Evolutionary conservation across 768 basidiomycete species (phyloP).

Genomic region (Lactifluus echinatus): DNA sequence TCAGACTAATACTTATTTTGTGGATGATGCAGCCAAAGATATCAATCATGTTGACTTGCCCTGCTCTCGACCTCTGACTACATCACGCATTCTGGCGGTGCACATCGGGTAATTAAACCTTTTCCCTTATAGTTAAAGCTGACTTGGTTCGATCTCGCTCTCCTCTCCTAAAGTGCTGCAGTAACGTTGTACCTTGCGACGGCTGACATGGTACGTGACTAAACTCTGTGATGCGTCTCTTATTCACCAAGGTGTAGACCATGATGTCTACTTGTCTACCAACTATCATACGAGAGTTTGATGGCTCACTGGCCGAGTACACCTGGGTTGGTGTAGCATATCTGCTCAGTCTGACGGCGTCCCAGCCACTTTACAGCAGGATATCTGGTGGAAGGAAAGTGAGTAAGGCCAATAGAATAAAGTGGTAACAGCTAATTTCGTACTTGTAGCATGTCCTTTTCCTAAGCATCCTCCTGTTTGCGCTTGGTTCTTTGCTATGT

Average conservation of each 20-base stretch:
- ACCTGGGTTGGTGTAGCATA: constrained; percentile 84
- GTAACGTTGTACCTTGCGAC: constrained; percentile 78
- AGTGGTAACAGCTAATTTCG: constrained; percentile 6
- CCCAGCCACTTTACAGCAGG: constrained; percentile 75
- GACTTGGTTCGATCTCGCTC: constrained; percentile 1
- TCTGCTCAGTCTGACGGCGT: constrained; percentile 79
- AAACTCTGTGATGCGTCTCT: constrained; percentile 5
- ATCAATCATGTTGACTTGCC: neutral
- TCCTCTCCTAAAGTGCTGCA: constrained; percentile 46
- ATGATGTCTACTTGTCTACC: constrained; percentile 81
- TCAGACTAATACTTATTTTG: neutral
- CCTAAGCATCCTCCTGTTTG: constrained; percentile 65
- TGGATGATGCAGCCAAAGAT: neutral
- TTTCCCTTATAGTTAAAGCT: neutral
- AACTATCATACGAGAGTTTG: constrained; percentile 63
- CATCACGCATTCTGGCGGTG: constrained; percentile 10
- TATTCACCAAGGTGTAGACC: constrained; percentile 30
- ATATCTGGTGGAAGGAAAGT: constrained; percentile 82
- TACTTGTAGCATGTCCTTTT: constrained; percentile 59
- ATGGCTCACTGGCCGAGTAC: constrained; percentile 63
- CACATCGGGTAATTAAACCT: constrained; percentile 18
- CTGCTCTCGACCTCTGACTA: constrained; percentile 9
- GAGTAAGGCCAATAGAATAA: constrained; percentile 19
- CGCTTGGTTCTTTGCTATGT: constrained; percentile 71
- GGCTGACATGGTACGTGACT: constrained; percentile 61